Conservation (phyloP, 176 grass and related monocot genomes). For the Zizania latifolia region DNA sequence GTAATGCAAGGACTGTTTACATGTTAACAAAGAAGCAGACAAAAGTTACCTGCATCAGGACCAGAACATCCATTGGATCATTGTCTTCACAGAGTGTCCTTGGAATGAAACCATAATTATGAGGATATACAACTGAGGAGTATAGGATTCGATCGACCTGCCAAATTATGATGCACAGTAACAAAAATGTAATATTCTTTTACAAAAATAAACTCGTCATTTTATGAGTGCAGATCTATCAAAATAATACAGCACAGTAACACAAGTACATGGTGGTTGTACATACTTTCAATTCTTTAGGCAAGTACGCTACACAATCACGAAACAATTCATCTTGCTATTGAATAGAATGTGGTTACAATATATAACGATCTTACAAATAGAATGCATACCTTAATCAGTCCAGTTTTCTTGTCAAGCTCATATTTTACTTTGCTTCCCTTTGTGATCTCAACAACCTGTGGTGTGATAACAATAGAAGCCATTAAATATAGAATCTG, state of each 20-base stretch:
- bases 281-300: background rate
- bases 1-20: background rate
- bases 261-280: background rate
- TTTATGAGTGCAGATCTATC: background rate
- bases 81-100: slow-evolving; percentile 71
- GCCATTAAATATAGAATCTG: background rate
- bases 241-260: background rate
- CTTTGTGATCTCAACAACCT: slow-evolving; percentile 81
- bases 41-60: slow-evolving; percentile 58
- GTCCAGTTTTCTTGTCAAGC: slow-evolving; percentile 75
- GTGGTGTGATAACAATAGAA: background rate
- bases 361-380: background rate
- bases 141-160: slow-evolving; percentile 64
- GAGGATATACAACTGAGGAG: slow-evolving; percentile 72
- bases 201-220: background rate
- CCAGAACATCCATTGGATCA: slow-evolving; percentile 74
- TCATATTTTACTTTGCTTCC: slow-evolving; percentile 85
- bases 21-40: background rate
- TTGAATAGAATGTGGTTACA: background rate
- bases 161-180: slow-evolving; percentile 8
- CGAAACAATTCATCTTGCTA: background rate
- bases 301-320: background rate
- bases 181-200: background rate
- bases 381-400: slow-evolving; percentile 52
- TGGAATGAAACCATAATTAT: slow-evolving; percentile 73